These are phyloP conservation scores for Cadophora gregata DNA, from an alignment of 2,329 filamentous ascomycete species.

Conservation along the genomic window DNA sequence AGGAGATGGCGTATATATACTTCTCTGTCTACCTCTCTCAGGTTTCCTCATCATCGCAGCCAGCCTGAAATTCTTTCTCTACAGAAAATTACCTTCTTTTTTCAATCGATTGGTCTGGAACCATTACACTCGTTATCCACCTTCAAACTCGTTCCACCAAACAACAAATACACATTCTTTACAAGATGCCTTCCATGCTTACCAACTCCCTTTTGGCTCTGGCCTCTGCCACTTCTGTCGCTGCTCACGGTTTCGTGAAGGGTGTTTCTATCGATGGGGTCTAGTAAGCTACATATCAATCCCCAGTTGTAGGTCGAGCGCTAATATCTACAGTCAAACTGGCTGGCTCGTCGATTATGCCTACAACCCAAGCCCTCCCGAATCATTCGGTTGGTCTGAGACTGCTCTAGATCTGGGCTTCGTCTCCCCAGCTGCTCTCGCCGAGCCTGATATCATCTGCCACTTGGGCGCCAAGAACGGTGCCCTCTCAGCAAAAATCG, in stretches of 20 bases:
- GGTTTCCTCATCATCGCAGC: background rate
- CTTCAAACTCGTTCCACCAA: conserved; percentile 1
- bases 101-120: conserved; percentile 11
- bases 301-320: background rate
- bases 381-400: conserved; percentile 49
- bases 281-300: background rate
- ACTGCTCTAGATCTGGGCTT: conserved; percentile 53
- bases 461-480: conserved; percentile 52
- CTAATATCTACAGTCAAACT: background rate
- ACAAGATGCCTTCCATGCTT: conserved; percentile 1
- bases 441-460: conserved; percentile 54
- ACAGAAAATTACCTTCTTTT: conserved; percentile 11
- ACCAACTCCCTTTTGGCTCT: conserved; percentile 1
- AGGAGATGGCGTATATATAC: background rate
- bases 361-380: conserved; percentile 36
- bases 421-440: conserved; percentile 54
- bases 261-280: conserved; percentile 2
- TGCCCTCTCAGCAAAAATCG: conserved; percentile 48
- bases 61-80: conserved; percentile 8
- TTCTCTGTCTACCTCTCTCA: background rate
- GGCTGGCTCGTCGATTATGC: conserved; percentile 5
- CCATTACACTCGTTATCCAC: conserved; percentile 8
- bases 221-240: background rate
- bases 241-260: conserved; percentile 4
- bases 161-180: conserved; percentile 3